These are phyloP conservation scores for Chalaropsis thielavioides DNA, from an alignment of 2,329 filamentous ascomycete genomes.

Conservation along the genomic window DNA sequence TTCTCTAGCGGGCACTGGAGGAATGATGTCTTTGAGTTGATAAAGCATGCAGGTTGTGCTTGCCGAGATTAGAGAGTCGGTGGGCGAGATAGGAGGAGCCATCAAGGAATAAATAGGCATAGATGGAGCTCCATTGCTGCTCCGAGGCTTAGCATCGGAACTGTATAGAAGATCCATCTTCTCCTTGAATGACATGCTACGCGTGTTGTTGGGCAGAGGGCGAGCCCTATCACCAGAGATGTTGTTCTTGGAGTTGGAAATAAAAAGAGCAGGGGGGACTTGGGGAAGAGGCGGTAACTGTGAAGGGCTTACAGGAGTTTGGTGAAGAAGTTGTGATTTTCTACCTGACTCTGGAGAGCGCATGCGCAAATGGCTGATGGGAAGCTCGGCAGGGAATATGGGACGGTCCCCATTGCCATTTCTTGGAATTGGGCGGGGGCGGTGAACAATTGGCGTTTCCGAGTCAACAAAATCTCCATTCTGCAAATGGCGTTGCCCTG, in stretches of 20 bases:
- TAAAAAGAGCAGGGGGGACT: constrained; percentile 24
- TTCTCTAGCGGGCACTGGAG: constrained; percentile 21
- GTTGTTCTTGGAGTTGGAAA: background rate
- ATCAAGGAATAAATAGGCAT: constrained; percentile 15
- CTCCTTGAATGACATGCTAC: constrained; percentile 45
- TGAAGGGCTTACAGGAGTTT: constrained; percentile 27
- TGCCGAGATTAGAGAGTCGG: constrained; percentile 25
- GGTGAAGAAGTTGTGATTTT: constrained; percentile 25
- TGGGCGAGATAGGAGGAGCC: constrained; percentile 3
- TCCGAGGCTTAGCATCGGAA: constrained; percentile 18
- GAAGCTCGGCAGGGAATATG: constrained; percentile 33
- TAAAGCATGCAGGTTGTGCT: constrained; percentile 28
- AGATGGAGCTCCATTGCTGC: constrained; percentile 20
- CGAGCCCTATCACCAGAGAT: constrained; percentile 22
- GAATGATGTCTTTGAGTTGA: constrained; percentile 21
- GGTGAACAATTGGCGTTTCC: constrained; percentile 32
- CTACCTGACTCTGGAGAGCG: constrained; percentile 33
- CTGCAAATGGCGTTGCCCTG: background rate
- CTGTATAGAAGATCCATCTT: constrained; percentile 36
- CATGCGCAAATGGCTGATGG: constrained; percentile 31
- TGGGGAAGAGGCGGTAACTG: constrained; percentile 39
- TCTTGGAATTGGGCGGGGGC: constrained; percentile 42
- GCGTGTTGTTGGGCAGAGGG: constrained; percentile 37
- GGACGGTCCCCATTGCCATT: constrained; percentile 32
- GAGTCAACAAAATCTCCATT: constrained; percentile 4